Evolutionary conservation across 129 eudicot species (phyloP).

Genomic region (Lactuca saligna): DNA sequence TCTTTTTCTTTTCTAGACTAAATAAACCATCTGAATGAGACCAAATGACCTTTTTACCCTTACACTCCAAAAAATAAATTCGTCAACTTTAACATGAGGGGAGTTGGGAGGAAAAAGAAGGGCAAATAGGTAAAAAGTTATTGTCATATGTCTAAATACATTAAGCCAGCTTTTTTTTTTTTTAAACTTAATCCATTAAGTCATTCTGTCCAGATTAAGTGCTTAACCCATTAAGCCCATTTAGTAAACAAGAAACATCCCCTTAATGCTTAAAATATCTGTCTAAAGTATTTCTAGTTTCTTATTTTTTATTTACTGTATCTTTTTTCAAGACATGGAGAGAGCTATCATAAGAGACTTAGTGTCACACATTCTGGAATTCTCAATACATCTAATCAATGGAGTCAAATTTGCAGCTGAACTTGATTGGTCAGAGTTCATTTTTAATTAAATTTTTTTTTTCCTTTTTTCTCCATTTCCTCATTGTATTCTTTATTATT

Average conservation of each 20-base stretch:
- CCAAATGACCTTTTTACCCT: no score
- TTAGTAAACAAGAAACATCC: background rate
- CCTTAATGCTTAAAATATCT: background rate
- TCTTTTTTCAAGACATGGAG: slow-evolving; percentile 72
- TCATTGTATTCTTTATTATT: background rate
- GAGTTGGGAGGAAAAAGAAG: no score
- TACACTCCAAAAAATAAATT: no score
- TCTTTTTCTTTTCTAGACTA: no score
- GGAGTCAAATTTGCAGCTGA: slow-evolving; percentile 91
- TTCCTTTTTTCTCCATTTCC: slow-evolving; percentile 15
- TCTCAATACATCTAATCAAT: slow-evolving; percentile 57
- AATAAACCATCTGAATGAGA: no score
- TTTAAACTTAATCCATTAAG: no score
- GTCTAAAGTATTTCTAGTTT: background rate
- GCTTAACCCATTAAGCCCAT: no score
- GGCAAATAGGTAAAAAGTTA: no score
- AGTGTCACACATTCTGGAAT: slow-evolving; percentile 72
- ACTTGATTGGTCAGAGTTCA: slow-evolving; percentile 69
- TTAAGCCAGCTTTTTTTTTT: no score
- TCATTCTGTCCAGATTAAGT: no score
- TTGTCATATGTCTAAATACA: no score
- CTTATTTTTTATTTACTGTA: background rate
- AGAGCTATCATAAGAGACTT: slow-evolving; percentile 86
- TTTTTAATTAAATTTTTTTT: background rate
- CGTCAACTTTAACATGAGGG: no score